Base-by-base conservation (phyloP, 306 rosid genomes). In the Trichosanthes truncata region DNA sequence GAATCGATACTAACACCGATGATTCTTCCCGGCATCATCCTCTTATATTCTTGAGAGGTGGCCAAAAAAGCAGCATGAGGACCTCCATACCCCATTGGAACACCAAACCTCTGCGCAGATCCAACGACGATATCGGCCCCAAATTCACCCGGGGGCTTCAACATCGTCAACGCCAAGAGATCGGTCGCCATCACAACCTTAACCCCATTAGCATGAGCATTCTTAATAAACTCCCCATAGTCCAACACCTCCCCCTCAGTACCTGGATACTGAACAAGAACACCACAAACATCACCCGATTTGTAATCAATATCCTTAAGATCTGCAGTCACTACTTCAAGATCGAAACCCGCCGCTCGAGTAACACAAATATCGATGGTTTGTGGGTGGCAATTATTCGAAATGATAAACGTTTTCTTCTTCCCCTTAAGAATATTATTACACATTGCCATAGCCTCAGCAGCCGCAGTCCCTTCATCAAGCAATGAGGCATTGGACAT, bases 71-170 rank as follows among this genome's bases (percentile, higher is more conserved):
- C 98, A 0, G 99, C 99, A 89, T 96, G 99, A 80, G 99, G 99
- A 67, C 99, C 99, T 72, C 99, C 99, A 85, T 96, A 96, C 48
- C 99, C 99, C 99, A 96, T 96, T 1, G 99, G 99, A 78, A 96
- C 99, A 18, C 99, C 99, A 41, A 96, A 96, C 84, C 99, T 84
- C 81, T 96, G 99, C 18, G 98, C 97, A 2, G 99, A 91, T 9
- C 99, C 99, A 78, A 96, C 99, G 74, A 96, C 99, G 62, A 96
- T 96, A 86, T 96, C 99, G 0, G 94, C 99, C 57, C 99, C 99
- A 0, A 93, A 80, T 51, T 93, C 99, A 46, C 98, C 99, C 3
- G 99, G 99, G 1, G 99, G 98, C 86, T 91, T 96, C 91, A 96
- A 87, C 83, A 85, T 49, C 55, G 97, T 93, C 87, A 96, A 77